Conservation (phyloP, 495 filamentous ascomycete species). For the Daldinia childiae region DNA sequence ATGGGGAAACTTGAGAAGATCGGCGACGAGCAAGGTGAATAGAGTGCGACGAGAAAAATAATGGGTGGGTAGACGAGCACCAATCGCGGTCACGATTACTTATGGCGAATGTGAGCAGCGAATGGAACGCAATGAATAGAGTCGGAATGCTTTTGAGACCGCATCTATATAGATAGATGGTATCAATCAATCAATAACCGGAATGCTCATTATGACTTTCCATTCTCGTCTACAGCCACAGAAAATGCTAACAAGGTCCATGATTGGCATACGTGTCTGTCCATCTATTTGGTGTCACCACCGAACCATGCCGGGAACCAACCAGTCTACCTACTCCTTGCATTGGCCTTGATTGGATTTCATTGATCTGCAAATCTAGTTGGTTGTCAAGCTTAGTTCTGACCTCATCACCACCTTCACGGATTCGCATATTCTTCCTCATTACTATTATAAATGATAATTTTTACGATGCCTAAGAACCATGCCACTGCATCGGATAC, state of each 20-base stretch:
- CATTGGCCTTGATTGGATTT: constrained; percentile 12
- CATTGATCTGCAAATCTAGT: constrained; percentile 16
- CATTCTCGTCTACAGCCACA: constrained; percentile 3
- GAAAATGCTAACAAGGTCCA: not conserved
- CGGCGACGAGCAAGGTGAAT: constrained; percentile 77
- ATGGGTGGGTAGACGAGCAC: constrained; percentile 19
- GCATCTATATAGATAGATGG: constrained; percentile 36
- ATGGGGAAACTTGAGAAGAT: constrained; percentile 97
- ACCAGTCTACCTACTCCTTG: not conserved
- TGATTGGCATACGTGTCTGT: constrained; percentile 17
- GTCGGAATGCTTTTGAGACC: constrained; percentile 2
- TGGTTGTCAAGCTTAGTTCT: constrained; percentile 19
- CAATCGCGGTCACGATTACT: constrained; percentile 26
- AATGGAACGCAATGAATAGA: constrained; percentile 27
- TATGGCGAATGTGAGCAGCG: constrained; percentile 20
- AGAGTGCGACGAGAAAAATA: constrained; percentile 31
- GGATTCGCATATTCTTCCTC: constrained; percentile 25
- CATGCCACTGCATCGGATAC: not conserved
- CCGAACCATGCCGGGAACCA: not conserved
- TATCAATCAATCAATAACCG: constrained; percentile 21
- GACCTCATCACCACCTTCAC: constrained; percentile 24
- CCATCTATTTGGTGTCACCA: constrained; percentile 12
- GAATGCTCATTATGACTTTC: constrained; percentile 1
- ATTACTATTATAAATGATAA: constrained; percentile 15
- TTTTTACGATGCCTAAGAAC: constrained; percentile 12